Evolutionary conservation across 1,284 basidiomycete species (phyloP).

Genomic region (Rhodotorula sp.): DNA sequence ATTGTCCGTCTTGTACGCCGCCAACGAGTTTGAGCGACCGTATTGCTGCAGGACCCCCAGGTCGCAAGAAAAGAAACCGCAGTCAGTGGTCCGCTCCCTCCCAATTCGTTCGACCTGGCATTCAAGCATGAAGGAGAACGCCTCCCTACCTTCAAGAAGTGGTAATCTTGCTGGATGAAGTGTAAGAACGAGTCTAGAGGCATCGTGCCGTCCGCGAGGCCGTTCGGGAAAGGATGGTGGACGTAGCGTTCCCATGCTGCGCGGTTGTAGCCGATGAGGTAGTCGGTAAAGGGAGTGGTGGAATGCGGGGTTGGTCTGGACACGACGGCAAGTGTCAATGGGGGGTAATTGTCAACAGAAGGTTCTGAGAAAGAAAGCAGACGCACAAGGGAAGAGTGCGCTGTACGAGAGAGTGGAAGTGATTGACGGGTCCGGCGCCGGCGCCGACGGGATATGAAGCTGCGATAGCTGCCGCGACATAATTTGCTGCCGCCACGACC

Average conservation of each 20-base stretch:
- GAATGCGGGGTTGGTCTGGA: conserved; percentile 63
- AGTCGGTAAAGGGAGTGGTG: conserved; percentile 66
- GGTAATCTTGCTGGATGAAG: conserved; percentile 74
- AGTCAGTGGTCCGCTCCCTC: neutral
- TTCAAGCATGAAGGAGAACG: too few relatives aligned
- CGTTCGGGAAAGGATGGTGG: conserved; percentile 37
- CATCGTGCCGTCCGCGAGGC: conserved; percentile 41
- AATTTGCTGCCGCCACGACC: conserved; percentile 62
- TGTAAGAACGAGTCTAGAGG: conserved; percentile 59
- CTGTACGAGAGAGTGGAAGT: conserved; percentile 64
- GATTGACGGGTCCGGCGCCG: conserved; percentile 84
- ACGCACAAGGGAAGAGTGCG: conserved; percentile 62
- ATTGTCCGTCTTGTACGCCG: conserved; percentile 70
- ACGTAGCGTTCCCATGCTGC: conserved; percentile 47
- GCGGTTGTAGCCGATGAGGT: conserved; percentile 60
- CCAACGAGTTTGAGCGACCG: conserved; percentile 60
- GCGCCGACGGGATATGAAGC: conserved; percentile 68
- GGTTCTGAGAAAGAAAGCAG: neutral
- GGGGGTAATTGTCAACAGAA: neutral
- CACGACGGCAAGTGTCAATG: neutral
- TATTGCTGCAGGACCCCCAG: conserved; percentile 59
- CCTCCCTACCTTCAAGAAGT: conserved; percentile 40
- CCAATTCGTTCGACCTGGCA: too few relatives aligned
- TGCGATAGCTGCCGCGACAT: conserved; percentile 74
- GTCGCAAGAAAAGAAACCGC: too few relatives aligned